These are phyloP conservation scores for Amanita rubescens DNA, from an alignment of 768 basidiomycete species.

Conservation along the genomic window DNA sequence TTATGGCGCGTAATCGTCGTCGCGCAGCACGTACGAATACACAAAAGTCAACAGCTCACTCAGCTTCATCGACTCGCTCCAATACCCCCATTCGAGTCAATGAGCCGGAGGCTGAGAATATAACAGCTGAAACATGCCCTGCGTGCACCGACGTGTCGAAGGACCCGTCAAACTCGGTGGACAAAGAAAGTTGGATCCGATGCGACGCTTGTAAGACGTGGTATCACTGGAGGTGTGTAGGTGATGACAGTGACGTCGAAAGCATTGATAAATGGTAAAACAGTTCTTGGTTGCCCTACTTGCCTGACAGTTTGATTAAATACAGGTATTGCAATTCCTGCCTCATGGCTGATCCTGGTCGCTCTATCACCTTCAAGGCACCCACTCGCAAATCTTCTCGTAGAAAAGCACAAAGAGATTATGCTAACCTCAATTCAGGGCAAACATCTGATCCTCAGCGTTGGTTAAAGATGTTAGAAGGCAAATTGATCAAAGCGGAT, in stretches of 20 bases:
- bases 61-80: constrained; percentile 11
- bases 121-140: constrained; percentile 34
- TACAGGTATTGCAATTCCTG: constrained; percentile 68
- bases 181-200: constrained; percentile 74
- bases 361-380: constrained; percentile 65
- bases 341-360: constrained; percentile 47
- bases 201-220: constrained; percentile 78
- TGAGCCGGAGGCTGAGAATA: constrained; percentile 13
- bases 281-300: neutral
- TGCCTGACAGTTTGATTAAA: neutral
- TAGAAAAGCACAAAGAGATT: constrained; percentile 69
- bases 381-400: constrained; percentile 78
- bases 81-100: constrained; percentile 24
- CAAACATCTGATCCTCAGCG: constrained; percentile 55
- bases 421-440: constrained; percentile 66
- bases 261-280: constrained; percentile 73
- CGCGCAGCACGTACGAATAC: constrained; percentile 31
- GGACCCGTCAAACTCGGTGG: constrained; percentile 26
- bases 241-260: constrained; percentile 55
- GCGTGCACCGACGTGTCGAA: constrained; percentile 37
- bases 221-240: constrained; percentile 82
- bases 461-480: constrained; percentile 65
- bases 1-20: constrained; percentile 41
- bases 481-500: constrained; percentile 54
- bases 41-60: constrained; percentile 26